These are phyloP conservation scores for Thielaviopsis musarum DNA, from an alignment of 2,329 filamentous ascomycete genomes.

Conservation along the genomic window DNA sequence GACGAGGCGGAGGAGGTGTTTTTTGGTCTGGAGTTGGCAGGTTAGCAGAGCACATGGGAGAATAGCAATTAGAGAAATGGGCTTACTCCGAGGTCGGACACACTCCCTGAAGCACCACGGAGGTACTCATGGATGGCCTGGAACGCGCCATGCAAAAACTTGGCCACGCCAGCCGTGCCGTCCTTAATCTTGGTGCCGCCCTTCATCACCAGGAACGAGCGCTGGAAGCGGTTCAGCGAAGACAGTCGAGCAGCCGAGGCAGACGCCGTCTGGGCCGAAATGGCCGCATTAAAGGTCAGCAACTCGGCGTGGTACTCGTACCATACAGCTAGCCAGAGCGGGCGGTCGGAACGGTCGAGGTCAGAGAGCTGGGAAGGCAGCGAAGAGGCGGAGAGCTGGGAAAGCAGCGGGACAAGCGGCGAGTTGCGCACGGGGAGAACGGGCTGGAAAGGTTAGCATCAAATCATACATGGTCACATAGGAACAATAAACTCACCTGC, in stretches of 20 bases:
- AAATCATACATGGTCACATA: not conserved
- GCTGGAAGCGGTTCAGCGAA: slow-evolving; percentile 41
- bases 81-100: slow-evolving; percentile 9
- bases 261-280: slow-evolving; percentile 26
- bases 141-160: slow-evolving; percentile 28
- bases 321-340: slow-evolving; percentile 33
- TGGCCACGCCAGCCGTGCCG: slow-evolving; percentile 36
- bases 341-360: slow-evolving; percentile 23
- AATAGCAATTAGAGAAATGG: not conserved
- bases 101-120: slow-evolving; percentile 10
- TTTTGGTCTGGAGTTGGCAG: slow-evolving; percentile 3
- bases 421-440: slow-evolving; percentile 44
- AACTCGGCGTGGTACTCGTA: slow-evolving; percentile 35
- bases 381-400: slow-evolving; percentile 16
- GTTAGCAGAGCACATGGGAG: not conserved
- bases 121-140: slow-evolving; percentile 28
- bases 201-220: slow-evolving; percentile 37
- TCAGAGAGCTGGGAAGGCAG: slow-evolving; percentile 32
- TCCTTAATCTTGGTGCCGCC: slow-evolving; percentile 42
- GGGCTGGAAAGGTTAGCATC: slow-evolving; percentile 23
- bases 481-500: slow-evolving; percentile 24
- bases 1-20: slow-evolving; percentile 21
- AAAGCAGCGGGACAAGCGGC: slow-evolving; percentile 30
- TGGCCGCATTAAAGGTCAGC: slow-evolving; percentile 23
- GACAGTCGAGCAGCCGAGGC: slow-evolving; percentile 32